Evolutionary conservation across 1,284 basidiomycete species (phyloP), one percentile per base, ranked within the genome.

Genomic region (Leccinum subrobustum): DNA sequence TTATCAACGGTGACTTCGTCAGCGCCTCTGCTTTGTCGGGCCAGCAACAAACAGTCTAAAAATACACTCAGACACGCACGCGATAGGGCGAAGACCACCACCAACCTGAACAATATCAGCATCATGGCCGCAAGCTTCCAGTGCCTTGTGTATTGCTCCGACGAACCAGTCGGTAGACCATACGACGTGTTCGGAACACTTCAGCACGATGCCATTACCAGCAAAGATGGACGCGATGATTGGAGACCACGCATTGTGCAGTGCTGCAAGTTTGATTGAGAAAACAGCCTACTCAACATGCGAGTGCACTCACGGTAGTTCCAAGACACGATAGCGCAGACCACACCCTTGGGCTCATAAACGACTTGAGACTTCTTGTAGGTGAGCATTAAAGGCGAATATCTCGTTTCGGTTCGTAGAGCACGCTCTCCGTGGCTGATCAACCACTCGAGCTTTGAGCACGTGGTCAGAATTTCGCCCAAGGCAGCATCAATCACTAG

Each of bases 161-260:
- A 95, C 81, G 66, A 92, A 96, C 86, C 89, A 95, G 42, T 76
- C 81, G 0, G 91, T 85, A 2, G 91, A 93, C 94, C 95, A 98
- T 20, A 93, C 82, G 39, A 96, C 94, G 60, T 94, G 85, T 69
- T 98, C 95, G 0, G 92, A 95, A 68, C 94, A 96, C 75, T 99
- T 99, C 62, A 98, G 79, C 5, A 98, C 88, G 58, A 98, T 81
- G 11, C 85, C 89, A 72, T 99, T 97, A 11, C 96, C 97, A 6
- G 95, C 81, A 71, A 96, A 96, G 29, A 99, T 80, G 4, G 91
- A 83, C 4, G 95, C 91, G 31, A 98, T 80, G 61, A 98, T 93
- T 0, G 96, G 96, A 1, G 93, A 95, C 80, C 96, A 90, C 0
- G 91, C 85, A 72, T 98, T 98, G 76, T 98, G 96, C 58, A 96